Conservation (phyloP, 163 green algal genomes). For the Scenedesmus sp. region DNA sequence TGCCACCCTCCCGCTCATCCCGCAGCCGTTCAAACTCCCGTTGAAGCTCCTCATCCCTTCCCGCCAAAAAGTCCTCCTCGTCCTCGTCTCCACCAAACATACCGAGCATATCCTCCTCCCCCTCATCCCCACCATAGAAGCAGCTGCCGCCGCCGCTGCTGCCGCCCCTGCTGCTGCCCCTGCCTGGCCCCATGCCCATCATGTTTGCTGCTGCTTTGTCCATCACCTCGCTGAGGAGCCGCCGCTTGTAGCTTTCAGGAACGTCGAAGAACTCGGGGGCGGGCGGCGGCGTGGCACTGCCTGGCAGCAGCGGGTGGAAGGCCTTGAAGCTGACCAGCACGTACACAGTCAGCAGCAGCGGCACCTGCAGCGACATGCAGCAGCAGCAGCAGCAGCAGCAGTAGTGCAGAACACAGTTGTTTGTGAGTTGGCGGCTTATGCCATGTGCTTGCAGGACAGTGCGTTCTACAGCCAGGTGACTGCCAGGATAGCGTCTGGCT, state of each 20-base stretch:
- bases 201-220: constrained; percentile 43
- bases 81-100: not conserved
- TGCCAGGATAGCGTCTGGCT: no score
- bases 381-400: not conserved
- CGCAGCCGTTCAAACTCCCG: not conserved
- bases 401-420: not conserved
- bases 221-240: constrained; percentile 25
- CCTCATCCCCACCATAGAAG: constrained; percentile 34
- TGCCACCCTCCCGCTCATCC: not conserved
- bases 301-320: constrained; percentile 59
- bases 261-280: constrained; percentile 38
- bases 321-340: constrained; percentile 74
- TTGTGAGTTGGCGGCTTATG: not conserved
- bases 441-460: no score
- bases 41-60: not conserved
- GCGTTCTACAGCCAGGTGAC: no score
- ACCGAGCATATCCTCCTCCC: constrained; percentile 4
- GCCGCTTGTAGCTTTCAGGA: not conserved
- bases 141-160: not conserved
- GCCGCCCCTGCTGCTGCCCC: not conserved
- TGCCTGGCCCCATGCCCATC: constrained; percentile 4
- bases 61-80: not conserved
- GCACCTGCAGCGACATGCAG: constrained; percentile 65
- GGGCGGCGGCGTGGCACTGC: not conserved
- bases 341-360: constrained; percentile 84